Evolutionary conservation across 192 early-diverging fungal genomes (phyloP), one percentile per base, ranked within the genome.

Genomic region (Coemansia sp.): DNA sequence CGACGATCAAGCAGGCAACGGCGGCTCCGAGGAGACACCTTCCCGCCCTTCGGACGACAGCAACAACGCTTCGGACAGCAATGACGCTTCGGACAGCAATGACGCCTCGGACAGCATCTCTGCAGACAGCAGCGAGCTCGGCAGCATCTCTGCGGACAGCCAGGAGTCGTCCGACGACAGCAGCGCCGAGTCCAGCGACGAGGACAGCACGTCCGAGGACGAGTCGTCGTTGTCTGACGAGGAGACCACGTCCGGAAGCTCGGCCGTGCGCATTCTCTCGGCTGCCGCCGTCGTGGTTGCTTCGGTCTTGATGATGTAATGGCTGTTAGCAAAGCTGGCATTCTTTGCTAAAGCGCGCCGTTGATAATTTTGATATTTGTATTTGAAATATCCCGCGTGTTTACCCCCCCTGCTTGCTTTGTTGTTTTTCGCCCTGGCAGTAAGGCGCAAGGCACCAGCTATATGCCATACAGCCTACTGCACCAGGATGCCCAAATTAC

Each of bases 231-330:
- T 37, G 12, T 43, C 37, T 40, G 32, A 40, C 7, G 64, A 66
- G 2, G 34, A 58, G 23, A 37, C 56, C 5, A 44, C 60, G 20
- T 53, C 51, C 45, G 56, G 49, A 42, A 56, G 47, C 31, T 49
- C 47, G 28, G 30, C 60, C 47, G 40, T 37, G 15, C 56, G 57
- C 48, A 53, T 67, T 43, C 52, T 75, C 32, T 68, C 71, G 37
- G 53, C 43, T 17, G 71, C 60, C 23, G 70, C 70, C 18, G 21
- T 59, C 14, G 41, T 63, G 28, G 57, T 48, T 52, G 71, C 71
- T 30, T 51, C 59, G 3, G 18, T 44, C 16, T 31, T 56, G 2
- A 20, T 56, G 42, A 56, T 56, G 40, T 56, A 44, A 56, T 56
- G 8, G 28, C 3, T 34, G 1, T 34, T 34, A 34, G 32, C 32